phyloP scores from a whole-genome alignment of 345 rosid genomes.

The Sisymbrium altissimum region DNA sequence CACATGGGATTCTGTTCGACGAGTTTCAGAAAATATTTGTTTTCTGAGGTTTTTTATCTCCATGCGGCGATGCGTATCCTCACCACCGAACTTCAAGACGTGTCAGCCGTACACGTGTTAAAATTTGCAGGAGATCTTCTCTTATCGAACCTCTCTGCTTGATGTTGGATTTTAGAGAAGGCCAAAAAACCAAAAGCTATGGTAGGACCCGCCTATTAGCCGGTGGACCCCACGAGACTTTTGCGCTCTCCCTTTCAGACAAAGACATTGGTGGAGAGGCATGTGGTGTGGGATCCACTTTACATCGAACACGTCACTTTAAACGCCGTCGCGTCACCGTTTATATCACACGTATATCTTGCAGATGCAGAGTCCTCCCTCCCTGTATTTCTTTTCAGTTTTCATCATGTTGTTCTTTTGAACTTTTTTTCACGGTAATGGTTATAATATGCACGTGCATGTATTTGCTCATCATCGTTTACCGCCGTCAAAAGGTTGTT shows the following conservation, averaged over 20 bases:
- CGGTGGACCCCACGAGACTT: slow-evolving; percentile 14
- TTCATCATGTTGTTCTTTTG: background rate
- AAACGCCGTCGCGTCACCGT: slow-evolving; percentile 37
- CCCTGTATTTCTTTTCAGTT: background rate
- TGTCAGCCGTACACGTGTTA: slow-evolving; percentile 28
- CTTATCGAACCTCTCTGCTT: background rate
- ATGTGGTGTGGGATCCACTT: slow-evolving; percentile 30
- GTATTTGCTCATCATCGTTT: slow-evolving; percentile 7
- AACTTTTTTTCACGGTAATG: background rate
- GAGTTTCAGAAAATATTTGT: slow-evolving; percentile 26
- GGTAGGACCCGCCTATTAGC: background rate
- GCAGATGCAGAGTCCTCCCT: background rate
- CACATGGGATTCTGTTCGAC: slow-evolving; percentile 38
- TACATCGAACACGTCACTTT: slow-evolving; percentile 33
- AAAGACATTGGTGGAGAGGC: slow-evolving; percentile 35
- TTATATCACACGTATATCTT: slow-evolving; percentile 1
- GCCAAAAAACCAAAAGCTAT: slow-evolving; percentile 14
- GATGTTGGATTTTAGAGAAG: background rate
- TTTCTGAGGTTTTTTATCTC: slow-evolving; percentile 9
- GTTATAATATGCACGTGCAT: slow-evolving; percentile 11
- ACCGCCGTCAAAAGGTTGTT: slow-evolving; percentile 27
- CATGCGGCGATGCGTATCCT: slow-evolving; percentile 31
- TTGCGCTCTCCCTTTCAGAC: slow-evolving; percentile 29
- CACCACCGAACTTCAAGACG: background rate
- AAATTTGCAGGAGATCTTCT: background rate